phyloP scores from a whole-genome alignment of 805 yeast genomes.

The Yarrowia sp. region DNA sequence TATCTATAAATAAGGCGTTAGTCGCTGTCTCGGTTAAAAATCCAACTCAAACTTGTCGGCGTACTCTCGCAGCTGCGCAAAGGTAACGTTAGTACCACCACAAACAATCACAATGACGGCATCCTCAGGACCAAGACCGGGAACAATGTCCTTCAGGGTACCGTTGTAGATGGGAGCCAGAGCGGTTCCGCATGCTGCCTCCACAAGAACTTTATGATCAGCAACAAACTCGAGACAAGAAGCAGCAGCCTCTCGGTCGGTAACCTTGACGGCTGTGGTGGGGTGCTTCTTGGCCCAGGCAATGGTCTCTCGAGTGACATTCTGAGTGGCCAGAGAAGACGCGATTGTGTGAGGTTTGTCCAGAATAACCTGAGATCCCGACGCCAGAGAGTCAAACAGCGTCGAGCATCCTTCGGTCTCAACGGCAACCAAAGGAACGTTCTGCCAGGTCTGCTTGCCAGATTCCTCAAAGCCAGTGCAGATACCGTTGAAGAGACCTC shows the following conservation, averaged over 20 bases:
- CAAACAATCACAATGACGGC: slow-evolving; percentile 57
- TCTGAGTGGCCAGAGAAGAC: slow-evolving; percentile 60
- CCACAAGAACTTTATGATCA: slow-evolving; percentile 54
- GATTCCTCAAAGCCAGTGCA: slow-evolving; percentile 75
- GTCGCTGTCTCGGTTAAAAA: slow-evolving; percentile 23
- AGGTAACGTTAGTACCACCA: slow-evolving; percentile 47
- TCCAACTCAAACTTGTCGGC: slow-evolving; percentile 32
- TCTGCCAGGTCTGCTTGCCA: slow-evolving; percentile 35
- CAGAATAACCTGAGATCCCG: slow-evolving; percentile 46
- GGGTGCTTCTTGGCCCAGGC: slow-evolving; percentile 46
- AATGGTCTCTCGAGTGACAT: slow-evolving; percentile 52
- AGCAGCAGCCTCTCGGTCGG: slow-evolving; percentile 56
- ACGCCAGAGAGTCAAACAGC: slow-evolving; percentile 50
- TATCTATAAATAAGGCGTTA: slow-evolving; percentile 12
- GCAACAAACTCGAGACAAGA: slow-evolving; percentile 52
- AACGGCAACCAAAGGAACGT: slow-evolving; percentile 47
- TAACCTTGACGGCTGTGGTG: slow-evolving; percentile 45
- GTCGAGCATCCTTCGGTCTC: slow-evolving; percentile 66
- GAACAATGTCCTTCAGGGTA: slow-evolving; percentile 31
- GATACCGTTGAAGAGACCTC: slow-evolving; percentile 87
- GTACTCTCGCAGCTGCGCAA: slow-evolving; percentile 33
- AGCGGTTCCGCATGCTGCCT: slow-evolving; percentile 76
- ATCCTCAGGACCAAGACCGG: slow-evolving; percentile 41
- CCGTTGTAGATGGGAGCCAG: slow-evolving; percentile 45
- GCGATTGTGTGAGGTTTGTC: slow-evolving; percentile 53